Percentiles rank a stretch among this genome's conserved stretches.
Conservation (phyloP, 202 grass and related monocot genomes). For the Eragrostis tef region DNA sequence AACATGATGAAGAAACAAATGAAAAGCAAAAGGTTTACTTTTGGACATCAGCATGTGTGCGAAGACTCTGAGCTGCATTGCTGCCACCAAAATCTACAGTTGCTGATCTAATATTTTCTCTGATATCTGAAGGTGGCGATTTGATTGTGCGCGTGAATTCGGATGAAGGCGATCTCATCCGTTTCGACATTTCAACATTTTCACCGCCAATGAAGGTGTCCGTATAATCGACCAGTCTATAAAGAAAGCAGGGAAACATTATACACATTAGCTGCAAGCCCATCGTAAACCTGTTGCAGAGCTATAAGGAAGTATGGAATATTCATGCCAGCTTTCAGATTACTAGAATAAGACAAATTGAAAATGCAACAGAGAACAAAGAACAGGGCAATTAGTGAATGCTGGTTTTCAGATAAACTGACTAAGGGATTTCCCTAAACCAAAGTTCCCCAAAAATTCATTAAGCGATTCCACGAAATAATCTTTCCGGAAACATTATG, state of each 20-base stretch:
- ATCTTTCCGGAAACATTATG: not conserved
- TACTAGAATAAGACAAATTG: conserved; percentile 20
- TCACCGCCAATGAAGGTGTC: conserved; percentile 52
- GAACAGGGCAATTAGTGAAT: not conserved
- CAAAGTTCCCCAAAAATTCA: conserved; percentile 23
- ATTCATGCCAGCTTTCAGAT: conserved; percentile 36
- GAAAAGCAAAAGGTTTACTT: conserved; percentile 48
- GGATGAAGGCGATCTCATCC: conserved; percentile 58
- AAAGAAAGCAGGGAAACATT: conserved; percentile 33
- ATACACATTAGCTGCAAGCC: conserved; percentile 29
- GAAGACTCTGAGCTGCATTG: conserved; percentile 44
- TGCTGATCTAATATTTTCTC: conserved; percentile 34
- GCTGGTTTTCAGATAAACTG: conserved; percentile 20
- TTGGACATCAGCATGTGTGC: conserved; percentile 39
- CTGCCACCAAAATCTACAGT: conserved; percentile 42
- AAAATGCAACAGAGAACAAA: not conserved
- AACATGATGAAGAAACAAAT: conserved; percentile 35
- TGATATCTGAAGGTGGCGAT: conserved; percentile 44
- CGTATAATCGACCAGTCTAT: conserved; percentile 58
- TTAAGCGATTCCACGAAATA: conserved; percentile 6
- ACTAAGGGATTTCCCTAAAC: not conserved
- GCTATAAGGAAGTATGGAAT: conserved; percentile 3
- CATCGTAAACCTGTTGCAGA: conserved; percentile 9
- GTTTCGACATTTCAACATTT: conserved; percentile 63
- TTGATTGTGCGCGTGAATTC: conserved; percentile 44